These are phyloP conservation scores for Microcos paniculata DNA, from an alignment of 345 rosid species.

Conservation along the genomic window DNA sequence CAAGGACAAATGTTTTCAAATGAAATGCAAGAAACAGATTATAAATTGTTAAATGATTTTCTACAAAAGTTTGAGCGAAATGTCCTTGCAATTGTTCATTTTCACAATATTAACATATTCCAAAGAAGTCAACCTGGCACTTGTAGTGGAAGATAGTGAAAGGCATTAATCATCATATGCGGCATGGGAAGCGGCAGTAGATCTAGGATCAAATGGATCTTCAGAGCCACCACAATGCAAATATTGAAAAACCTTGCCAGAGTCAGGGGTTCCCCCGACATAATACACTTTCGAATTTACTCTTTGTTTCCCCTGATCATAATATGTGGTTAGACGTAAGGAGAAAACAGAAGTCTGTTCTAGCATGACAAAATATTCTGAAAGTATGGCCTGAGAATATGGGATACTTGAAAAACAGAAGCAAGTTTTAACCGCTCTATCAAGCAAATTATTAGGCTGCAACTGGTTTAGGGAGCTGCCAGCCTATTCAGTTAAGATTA, in stretches of 20 bases:
- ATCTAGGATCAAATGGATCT: slow-evolving; percentile 86
- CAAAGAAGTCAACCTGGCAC: background rate
- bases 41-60: background rate
- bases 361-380: background rate
- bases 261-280: slow-evolving; percentile 73
- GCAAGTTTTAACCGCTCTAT: background rate
- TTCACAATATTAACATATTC: background rate
- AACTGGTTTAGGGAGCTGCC: background rate
- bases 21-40: background rate
- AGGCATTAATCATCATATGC: slow-evolving; percentile 72
- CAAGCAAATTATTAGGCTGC: background rate
- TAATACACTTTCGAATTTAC: slow-evolving; percentile 92
- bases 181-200: slow-evolving; percentile 76
- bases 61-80: background rate
- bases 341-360: background rate
- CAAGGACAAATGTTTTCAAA: background rate
- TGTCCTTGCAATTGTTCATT: background rate
- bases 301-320: slow-evolving; percentile 79
- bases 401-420: background rate
- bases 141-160: background rate
- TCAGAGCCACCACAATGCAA: slow-evolving; percentile 98
- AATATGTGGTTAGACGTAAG: background rate
- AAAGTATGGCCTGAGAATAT: background rate
- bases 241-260: slow-evolving; percentile 68
- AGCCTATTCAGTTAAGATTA: background rate